Base-by-base conservation (phyloP, 148 eudicot species). In the Bassia scoparia region DNA sequence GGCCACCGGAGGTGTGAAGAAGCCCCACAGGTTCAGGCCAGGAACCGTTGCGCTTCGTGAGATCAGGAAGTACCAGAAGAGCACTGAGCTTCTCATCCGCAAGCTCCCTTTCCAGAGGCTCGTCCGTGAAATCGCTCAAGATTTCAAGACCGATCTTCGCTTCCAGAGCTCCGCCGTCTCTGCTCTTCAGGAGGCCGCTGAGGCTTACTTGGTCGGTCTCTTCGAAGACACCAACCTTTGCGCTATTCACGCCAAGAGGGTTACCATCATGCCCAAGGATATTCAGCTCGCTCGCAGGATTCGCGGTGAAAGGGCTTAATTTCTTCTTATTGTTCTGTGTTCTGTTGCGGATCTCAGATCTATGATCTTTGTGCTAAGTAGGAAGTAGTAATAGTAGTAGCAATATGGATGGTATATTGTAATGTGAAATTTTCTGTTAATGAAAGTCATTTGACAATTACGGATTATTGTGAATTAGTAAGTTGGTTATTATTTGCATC, bases 1-100 rank as follows among this genome's bases (percentile, higher is more conserved):
- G 0, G 79, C 83, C 15, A 80, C 79, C 37, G 83, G 83, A 17
- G 83, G 83, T 27, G 79, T 80, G 64, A 80, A 80, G 79, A 80
- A 80, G 64, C 83, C 83, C 0, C 83, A 80, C 76, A 31, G 79
- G 4, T 80, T 76, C 72, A 48, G 83, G 3, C 83, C 83, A 0
- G 82, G 79, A 34, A 75, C 82, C 0, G 82, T 80, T 20, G 82
- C 79, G 16, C 64, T 80, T 0, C 67, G 82, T 26, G 82, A 80
- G 50, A 75, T 80, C 54, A 46, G 79, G 37, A 79, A 80, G 79
- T 80, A 75, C 75, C 82, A 75, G 68, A 80, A 80, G 73, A 75
- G 79, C 38, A 80, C 79, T 1, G 82, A 80, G 63, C 73, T 80
- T 21, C 68, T 80, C 1, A 80, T 80, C 30, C 64, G 82, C 69